Conservation (phyloP, 2,329 filamentous ascomycete genomes). For the Chaetomium globosum region DNA sequence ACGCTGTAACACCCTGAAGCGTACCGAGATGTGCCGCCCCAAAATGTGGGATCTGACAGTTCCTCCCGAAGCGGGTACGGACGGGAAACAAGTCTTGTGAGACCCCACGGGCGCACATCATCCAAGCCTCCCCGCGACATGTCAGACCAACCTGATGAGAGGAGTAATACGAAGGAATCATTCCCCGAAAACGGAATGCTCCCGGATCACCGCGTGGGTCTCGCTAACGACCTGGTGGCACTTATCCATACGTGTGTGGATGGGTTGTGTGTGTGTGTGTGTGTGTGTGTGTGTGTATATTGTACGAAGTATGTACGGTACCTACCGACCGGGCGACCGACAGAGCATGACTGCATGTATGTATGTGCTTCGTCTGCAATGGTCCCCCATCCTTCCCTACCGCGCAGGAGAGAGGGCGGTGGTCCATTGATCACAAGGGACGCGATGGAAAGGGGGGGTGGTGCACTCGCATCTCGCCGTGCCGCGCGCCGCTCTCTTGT, state of each 20-base stretch:
- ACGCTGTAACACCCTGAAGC: conserved; percentile 26
- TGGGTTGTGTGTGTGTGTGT: no score
- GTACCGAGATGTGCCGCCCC: conserved; percentile 26
- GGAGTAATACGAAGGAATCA: conserved; percentile 9
- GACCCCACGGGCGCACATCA: conserved; percentile 26
- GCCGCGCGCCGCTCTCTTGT: conserved; percentile 19
- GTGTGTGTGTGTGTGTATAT: no score
- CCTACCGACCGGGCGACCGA: not conserved
- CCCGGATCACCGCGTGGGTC: conserved; percentile 16
- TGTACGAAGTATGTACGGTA: not conserved
- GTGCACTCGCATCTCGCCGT: conserved; percentile 14
- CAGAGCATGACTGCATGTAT: not conserved
- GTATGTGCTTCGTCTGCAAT: not conserved
- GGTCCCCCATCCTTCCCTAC: not conserved
- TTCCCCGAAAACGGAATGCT: conserved; percentile 4
- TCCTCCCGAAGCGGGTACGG: conserved; percentile 29
- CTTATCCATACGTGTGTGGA: not conserved
- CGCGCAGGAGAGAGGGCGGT: not conserved
- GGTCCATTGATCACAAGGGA: conserved; percentile 20
- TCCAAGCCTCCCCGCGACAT: conserved; percentile 6
- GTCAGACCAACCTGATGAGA: not conserved
- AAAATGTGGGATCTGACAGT: conserved; percentile 36
- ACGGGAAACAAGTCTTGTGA: conserved; percentile 31
- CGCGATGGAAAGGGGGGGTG: not conserved
- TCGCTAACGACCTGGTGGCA: conserved; percentile 15